These are phyloP conservation scores for Cryptococcus floricola DNA, from an alignment of 1,284 basidiomycete species.

Conservation along the genomic window DNA sequence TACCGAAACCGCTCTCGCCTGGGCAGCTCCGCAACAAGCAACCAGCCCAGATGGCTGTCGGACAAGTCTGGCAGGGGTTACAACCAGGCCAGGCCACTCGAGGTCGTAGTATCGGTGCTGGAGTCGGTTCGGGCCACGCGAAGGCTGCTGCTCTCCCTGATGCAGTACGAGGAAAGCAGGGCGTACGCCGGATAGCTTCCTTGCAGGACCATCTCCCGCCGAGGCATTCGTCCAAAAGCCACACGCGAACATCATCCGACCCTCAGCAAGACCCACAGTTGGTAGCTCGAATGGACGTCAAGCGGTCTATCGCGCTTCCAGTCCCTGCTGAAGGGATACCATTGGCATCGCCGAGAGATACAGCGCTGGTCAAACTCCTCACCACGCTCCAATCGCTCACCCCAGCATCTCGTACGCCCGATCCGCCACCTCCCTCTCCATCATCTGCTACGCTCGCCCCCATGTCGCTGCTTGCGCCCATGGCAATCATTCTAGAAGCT, in stretches of 20 bases:
- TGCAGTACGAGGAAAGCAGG: not conserved
- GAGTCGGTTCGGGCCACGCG: not conserved
- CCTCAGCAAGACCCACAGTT: slow-evolving; percentile 1
- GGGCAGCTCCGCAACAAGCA: not conserved
- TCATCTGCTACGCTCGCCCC: slow-evolving; percentile 17
- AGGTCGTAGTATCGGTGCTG: slow-evolving; percentile 11
- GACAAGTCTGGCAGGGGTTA: not conserved
- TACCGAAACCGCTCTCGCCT: not conserved
- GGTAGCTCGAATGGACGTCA: not conserved
- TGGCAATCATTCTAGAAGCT: slow-evolving; percentile 32
- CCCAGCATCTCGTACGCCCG: slow-evolving; percentile 13
- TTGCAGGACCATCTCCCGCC: not conserved
- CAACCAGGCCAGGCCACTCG: not conserved
- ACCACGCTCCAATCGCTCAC: slow-evolving; percentile 15
- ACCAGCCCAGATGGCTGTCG: not conserved
- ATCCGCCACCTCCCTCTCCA: slow-evolving; percentile 8
- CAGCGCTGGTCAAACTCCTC: slow-evolving; percentile 9
- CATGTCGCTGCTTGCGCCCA: slow-evolving; percentile 20
- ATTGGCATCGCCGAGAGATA: slow-evolving; percentile 1
- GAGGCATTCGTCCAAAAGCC: not conserved
- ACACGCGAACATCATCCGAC: slow-evolving; percentile 17
- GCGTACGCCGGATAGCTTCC: slow-evolving; percentile 6
- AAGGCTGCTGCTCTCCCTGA: not conserved
- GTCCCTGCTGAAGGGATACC: slow-evolving; percentile 1
- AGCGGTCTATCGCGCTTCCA: slow-evolving; percentile 5